Percentiles rank a stretch among this genome's conserved stretches.
phyloP scores from a whole-genome alignment of 73 alveolate genomes.

The Paramecium bursaria region DNA sequence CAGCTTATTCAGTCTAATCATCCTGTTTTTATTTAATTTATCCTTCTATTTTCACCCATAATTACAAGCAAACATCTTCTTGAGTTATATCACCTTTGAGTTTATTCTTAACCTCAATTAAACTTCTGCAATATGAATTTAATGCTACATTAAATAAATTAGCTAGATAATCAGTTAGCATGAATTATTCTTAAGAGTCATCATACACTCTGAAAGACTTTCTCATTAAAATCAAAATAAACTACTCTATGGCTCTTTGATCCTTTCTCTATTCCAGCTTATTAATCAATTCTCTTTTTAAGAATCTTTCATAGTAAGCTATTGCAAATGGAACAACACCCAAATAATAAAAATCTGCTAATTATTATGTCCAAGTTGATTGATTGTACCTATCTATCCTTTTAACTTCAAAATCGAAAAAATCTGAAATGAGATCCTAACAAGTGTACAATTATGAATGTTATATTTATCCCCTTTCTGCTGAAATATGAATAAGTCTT shows the following conservation, averaged over 20 bases:
- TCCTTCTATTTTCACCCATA: not conserved
- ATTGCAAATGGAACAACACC: slow-evolving; percentile 19
- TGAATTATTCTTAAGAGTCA: too few species aligned
- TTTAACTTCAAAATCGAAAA: slow-evolving; percentile 48
- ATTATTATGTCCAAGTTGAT: not conserved
- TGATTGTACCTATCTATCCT: slow-evolving; percentile 45
- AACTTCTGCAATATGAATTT: too few species aligned
- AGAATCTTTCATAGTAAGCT: slow-evolving; percentile 49
- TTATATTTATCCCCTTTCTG: slow-evolving; percentile 61
- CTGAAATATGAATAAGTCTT: slow-evolving; percentile 56
- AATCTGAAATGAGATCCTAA: not conserved
- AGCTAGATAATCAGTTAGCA: too few species aligned
- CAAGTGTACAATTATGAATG: slow-evolving; percentile 54
- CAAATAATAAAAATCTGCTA: not conserved
- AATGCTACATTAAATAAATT: too few species aligned
- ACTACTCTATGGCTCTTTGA: too few species aligned
- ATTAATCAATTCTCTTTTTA: not conserved
- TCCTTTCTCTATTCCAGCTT: slow-evolving; percentile 48
- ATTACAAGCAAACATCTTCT: not conserved
- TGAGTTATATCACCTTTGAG: not conserved
- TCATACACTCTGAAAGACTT: too few species aligned
- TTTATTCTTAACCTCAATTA: too few species aligned
- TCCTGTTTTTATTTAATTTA: not conserved
- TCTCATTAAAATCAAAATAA: too few species aligned
- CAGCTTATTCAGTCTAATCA: not conserved